A percentile compares a stretch with the other conserved stretches of the same genome.
Conservation (phyloP, 2,329 filamentous ascomycete genomes). For the Alternaria brassicicola region DNA sequence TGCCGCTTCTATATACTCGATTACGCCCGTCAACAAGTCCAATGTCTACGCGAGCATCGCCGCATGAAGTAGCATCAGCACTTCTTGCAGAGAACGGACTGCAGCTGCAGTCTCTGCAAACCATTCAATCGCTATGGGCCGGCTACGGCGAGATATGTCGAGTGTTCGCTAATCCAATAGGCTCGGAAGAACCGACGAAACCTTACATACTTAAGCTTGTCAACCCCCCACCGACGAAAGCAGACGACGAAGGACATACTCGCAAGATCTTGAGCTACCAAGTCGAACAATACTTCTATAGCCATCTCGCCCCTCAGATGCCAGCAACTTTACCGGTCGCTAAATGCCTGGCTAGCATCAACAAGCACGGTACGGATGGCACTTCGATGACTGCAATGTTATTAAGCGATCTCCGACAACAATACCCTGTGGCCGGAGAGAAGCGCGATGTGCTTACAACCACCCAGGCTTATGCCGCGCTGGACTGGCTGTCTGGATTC, state of each 20-base stretch:
- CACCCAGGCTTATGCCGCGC: conserved; percentile 58
- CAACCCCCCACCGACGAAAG: conserved; percentile 55
- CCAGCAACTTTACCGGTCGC: conserved; percentile 56
- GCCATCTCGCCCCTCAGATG: conserved; percentile 59
- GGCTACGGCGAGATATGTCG: conserved; percentile 63
- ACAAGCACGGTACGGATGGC: conserved; percentile 46
- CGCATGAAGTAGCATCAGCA: conserved; percentile 31
- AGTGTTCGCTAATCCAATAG: conserved; percentile 51
- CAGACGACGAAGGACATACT: conserved; percentile 64
- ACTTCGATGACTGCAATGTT: conserved; percentile 59
- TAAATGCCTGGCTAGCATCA: conserved; percentile 55
- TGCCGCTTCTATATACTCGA: neutral
- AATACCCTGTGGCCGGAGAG: conserved; percentile 63
- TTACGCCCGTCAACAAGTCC: neutral
- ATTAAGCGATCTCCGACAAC: conserved; percentile 61
- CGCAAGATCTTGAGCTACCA: conserved; percentile 71
- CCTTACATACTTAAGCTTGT: conserved; percentile 66
- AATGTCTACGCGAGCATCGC: conserved; percentile 49
- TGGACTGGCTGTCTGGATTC: conserved; percentile 69
- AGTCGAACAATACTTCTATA: conserved; percentile 71
- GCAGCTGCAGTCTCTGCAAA: conserved; percentile 29
- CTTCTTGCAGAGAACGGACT: conserved; percentile 36
- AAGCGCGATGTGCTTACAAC: conserved; percentile 57
- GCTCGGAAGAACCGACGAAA: conserved; percentile 18
- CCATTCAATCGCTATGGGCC: conserved; percentile 55